Base-by-base conservation (phyloP, 2,329 filamentous ascomycete genomes). In the Zymoseptoria ardabiliae region DNA sequence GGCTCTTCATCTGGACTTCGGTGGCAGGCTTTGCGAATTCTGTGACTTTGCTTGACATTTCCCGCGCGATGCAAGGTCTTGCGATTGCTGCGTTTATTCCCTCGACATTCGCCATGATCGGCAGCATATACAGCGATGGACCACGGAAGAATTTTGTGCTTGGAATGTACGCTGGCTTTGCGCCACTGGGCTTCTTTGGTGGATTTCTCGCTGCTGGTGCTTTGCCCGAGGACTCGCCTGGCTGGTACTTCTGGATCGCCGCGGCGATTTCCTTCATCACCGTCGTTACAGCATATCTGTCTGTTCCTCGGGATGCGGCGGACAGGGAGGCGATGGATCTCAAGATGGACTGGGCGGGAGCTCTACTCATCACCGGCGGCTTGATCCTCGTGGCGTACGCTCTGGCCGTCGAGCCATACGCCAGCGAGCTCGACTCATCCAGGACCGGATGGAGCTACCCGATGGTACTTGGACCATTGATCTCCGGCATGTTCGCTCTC, bases 331-430 rank as follows among this genome's bases (percentile, higher is more conserved):
- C 67, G 50, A 56, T 72, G 23, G 65, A 66, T 11, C 61, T 73
- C 54, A 68, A 72, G 61, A 74, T 74, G 72, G 72, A 74, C 58
- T 74, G 72, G 71, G 55, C 65, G 21, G 72, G 72, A 11, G 64
- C 69, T 8, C 62, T 70, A 50, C 57, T 73, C 13, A 72, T 73
- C 48, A 73, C 70, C 9, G 64, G 65, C 22, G 72, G 72, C 9
- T 59, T 74, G 52, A 70, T 74, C 11, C 56, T 74, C 8, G 60
- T 73, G 1, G 65, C 69, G 10, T 74, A 73, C 56, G 71, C 69
- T 1, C 60, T 74, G 23, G 68, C 71, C 4, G 71, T 72, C 0
- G 68, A 69, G 58, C 69, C 72, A 5, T 68, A 69, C 50, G 62
- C 66, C 2, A 63, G 62, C 25, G 57, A 57, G n/a, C 53, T 53